Evolutionary conservation across 2,329 filamentous ascomycete species (phyloP), one percentile per base, ranked within the genome.

Genomic region (Teratosphaeria gauchensis): DNA sequence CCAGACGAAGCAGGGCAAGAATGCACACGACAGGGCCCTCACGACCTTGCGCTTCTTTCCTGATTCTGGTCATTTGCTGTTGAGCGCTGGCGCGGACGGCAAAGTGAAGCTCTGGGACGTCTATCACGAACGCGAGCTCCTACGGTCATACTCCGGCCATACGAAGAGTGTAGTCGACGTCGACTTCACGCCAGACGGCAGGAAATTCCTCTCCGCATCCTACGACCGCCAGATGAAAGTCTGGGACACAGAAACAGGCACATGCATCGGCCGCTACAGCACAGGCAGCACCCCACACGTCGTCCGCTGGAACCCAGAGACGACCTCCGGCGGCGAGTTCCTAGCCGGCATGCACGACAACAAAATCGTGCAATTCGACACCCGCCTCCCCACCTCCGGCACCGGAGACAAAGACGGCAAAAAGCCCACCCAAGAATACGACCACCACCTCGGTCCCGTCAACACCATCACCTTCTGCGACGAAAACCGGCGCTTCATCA

Each of bases 381-480:
- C 86, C 1, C 84, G 95, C 31, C 54, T 67, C 12, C 59, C 66
- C 2, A 85, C 86, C 6, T 84, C 65, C 85, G 66, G 66, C 21
- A 53, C 28, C 14, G 52, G 52, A 12, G 31, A 53, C 42, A 58
- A 58, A n/a, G 56, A 54, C 24, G 42, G 52, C 35, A 54, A 54
- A 14, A 72, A 95, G 68, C 82, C 94, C 59, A 89, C 96, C 12
- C 95, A 99, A 71, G 94, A 97, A 77, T 99, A 99, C 76, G 92
- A 99, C 71, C 94, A 99, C 74, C 94, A 99, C 73, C 78, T 99
- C 62, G 94, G 91, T n/a, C 90, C 94, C 28, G 87, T 99, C 78
- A 99, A 99, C 77, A 97, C 94, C 9, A 90, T 99, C 65, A 94
- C 90, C 4, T 99, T 97, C 74, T 90, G 95, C 65, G 94, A 99